These are phyloP conservation scores for Phyllosticta ampelicida DNA, from an alignment of 2,329 filamentous ascomycete genomes.

Conservation along the genomic window DNA sequence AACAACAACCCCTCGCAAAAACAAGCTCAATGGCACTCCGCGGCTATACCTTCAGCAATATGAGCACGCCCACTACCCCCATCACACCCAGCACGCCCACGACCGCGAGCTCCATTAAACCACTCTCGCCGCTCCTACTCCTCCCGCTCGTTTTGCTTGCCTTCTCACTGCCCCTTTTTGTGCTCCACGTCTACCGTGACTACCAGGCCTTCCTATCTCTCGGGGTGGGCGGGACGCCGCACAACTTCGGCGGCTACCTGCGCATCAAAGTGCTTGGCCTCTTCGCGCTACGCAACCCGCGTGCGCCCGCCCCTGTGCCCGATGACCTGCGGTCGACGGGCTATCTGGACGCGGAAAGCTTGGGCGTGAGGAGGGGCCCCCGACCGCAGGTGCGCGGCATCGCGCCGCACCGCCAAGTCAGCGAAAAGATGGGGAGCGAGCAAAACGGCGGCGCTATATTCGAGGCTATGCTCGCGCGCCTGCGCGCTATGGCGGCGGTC, in stretches of 20 bases:
- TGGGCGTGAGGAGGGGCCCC: slow-evolving; percentile 52
- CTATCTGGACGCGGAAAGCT: slow-evolving; percentile 40
- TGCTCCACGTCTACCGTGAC: slow-evolving; percentile 50
- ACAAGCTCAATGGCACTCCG: not conserved
- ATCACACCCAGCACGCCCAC: not conserved
- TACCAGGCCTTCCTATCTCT: slow-evolving; percentile 66
- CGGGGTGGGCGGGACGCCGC: slow-evolving; percentile 69
- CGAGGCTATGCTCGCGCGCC: slow-evolving; percentile 31
- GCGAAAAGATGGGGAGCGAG: slow-evolving; percentile 50
- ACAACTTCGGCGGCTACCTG: slow-evolving; percentile 62
- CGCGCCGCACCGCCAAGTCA: slow-evolving; percentile 68
- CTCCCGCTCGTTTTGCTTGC: slow-evolving; percentile 17
- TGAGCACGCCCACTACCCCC: not conserved
- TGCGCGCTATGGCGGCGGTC: slow-evolving; percentile 17
- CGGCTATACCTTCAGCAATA: not conserved
- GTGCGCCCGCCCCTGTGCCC: slow-evolving; percentile 46
- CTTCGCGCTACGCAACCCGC: slow-evolving; percentile 61
- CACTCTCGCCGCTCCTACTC: not conserved
- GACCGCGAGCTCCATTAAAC: too few species aligned
- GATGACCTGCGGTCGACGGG: slow-evolving; percentile 42
- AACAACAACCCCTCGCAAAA: not conserved
- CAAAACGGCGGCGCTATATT: slow-evolving; percentile 20
- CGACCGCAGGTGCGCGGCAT: slow-evolving; percentile 63
- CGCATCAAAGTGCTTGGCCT: slow-evolving; percentile 62
- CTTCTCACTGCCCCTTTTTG: slow-evolving; percentile 8